A percentile compares a stretch with the other conserved stretches of the same genome.
These are phyloP conservation scores for Ustilago tritici DNA, from an alignment of 1,284 basidiomycete species.

Conservation along the genomic window DNA sequence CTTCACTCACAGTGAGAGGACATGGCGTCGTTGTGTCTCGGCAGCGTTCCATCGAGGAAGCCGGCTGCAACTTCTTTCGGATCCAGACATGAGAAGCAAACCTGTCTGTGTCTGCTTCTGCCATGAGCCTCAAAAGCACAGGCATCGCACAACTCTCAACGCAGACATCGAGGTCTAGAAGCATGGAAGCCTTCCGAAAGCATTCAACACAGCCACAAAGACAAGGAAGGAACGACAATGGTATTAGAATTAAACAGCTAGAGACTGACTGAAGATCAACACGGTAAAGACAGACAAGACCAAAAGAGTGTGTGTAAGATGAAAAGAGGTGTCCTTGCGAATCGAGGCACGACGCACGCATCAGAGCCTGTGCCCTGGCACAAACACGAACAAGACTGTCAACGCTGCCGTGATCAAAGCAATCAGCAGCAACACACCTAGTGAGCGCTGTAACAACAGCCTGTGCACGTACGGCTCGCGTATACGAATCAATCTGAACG, in stretches of 20 bases:
- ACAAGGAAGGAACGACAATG: conserved; percentile 3
- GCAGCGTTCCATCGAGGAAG: neutral
- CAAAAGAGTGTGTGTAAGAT: conserved; percentile 19
- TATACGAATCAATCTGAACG: conserved; percentile 89
- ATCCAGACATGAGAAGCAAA: neutral
- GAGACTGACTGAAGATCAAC: neutral
- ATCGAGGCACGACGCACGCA: neutral
- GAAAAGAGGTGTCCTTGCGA: neutral
- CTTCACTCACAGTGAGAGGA: no score
- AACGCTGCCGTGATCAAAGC: conserved; percentile 79
- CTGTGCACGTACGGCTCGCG: conserved; percentile 92
- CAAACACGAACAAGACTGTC: conserved; percentile 88
- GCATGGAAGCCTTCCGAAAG: no score
- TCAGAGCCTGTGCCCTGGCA: conserved; percentile 85
- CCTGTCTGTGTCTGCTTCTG: neutral
- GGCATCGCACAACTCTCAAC: neutral
- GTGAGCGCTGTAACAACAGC: conserved; percentile 84
- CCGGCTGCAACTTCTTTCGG: neutral
- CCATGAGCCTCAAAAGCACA: neutral
- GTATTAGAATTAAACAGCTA: neutral
- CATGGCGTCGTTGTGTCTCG: neutral
- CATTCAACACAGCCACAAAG: neutral
- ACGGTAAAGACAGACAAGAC: conserved; percentile 17
- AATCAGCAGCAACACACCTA: conserved; percentile 81
- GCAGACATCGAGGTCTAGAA: neutral